Evolutionary conservation across 1,284 basidiomycete genomes (phyloP), one percentile per base, ranked within the genome.

Genomic region (Wolfiporia cocos): DNA sequence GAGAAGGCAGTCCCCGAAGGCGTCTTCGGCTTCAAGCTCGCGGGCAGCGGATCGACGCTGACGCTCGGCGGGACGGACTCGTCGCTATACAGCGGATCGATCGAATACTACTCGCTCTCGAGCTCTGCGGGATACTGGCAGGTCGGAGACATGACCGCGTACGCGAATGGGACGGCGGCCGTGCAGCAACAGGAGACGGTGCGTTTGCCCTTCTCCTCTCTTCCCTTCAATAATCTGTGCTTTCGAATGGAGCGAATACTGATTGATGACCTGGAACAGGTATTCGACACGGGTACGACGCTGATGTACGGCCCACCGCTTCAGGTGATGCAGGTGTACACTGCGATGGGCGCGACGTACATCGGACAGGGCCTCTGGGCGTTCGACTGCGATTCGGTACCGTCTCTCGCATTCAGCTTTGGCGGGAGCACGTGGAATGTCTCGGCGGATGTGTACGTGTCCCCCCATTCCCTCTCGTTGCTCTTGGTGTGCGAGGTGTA

Each of bases 21-120:
- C 23, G 66, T 72, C 38, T 84, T 84, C 49, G 67, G 68, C n/a
- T 72, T 85, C 57, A 73, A 75, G 44, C 67, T 85, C 34, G 57
- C 68, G 9, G 34, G 49, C 2, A 46, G 52, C 21, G 65, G 65
- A 6, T 69, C 71, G 18, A 71, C 76, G 52, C 70, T 86, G 14
- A 72, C 64, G 51, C 63, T 86, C 38, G 84, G 84, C 38, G 78
- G 75, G 7, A 59, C 64, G 0, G 61, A 78, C 48, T 50, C 46
- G 4, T 38, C 44, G 4, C 49, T 67, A 33, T 72, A 70, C 53
- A 63, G 54, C n/a, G 72, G 58, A 45, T 46, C 44, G 19, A 53
- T 70, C 43, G 50, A 48, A 37, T 50, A 47, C 35, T 46, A 51
- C 35, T 9, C 9, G 15, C 12, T 43, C 22, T 33, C 5, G 3